Conservation (phyloP, 2,329 filamentous ascomycete genomes). For the Trichoderma arundinaceum region DNA sequence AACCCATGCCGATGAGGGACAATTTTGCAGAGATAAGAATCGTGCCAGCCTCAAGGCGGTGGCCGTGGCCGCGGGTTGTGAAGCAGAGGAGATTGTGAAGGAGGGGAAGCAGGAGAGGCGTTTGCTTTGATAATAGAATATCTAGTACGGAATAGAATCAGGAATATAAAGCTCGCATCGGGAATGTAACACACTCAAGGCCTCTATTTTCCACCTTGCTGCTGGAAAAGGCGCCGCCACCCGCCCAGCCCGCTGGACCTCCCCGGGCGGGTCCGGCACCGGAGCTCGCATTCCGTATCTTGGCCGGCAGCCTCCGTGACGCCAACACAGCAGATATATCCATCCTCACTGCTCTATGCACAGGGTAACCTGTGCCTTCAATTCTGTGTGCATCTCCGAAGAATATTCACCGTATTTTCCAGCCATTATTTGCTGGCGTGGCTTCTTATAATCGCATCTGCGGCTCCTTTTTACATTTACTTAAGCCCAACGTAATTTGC, state of each 20-base stretch:
- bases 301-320: conserved; percentile 12
- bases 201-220: no score
- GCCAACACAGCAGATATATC: not conserved
- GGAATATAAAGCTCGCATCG: no score
- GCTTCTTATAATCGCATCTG: not conserved
- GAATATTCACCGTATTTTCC: not conserved
- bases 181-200: no score
- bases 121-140: no score
- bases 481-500: not conserved
- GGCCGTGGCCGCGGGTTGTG: no score
- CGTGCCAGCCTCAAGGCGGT: not conserved
- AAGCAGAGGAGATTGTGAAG: not conserved
- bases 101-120: not conserved
- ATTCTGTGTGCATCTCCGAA: not conserved
- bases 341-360: not conserved
- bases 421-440: not conserved
- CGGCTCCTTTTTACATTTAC: not conserved
- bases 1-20: not conserved
- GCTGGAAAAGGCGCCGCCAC: conserved; percentile 8
- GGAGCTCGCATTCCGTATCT: conserved; percentile 22
- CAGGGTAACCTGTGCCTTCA: not conserved
- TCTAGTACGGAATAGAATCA: no score
- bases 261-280: conserved; percentile 32
- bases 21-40: not conserved
- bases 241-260: conserved; percentile 6